Evolutionary conservation across 2,329 filamentous ascomycete genomes (phyloP).

Genomic region (Lizonia empirigonia): DNA sequence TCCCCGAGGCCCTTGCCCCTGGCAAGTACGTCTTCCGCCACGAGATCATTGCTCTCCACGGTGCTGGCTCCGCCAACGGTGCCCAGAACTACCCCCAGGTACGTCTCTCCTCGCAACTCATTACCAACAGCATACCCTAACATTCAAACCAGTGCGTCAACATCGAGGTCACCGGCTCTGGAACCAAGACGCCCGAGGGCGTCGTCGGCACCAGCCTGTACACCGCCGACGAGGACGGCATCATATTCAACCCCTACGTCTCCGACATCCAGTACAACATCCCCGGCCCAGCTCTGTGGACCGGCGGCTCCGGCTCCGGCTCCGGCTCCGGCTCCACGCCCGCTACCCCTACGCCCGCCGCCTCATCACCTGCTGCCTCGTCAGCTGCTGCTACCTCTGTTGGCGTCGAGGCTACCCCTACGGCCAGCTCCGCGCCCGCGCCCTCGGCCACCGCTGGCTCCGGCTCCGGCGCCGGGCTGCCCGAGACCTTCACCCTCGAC

Average conservation of each 20-base stretch:
- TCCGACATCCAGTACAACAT: constrained; percentile 46
- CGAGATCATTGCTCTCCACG: constrained; percentile 60
- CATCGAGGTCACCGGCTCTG: constrained; percentile 57
- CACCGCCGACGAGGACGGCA: constrained; percentile 48
- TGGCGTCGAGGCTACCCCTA: constrained; percentile 9
- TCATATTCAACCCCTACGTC: constrained; percentile 52
- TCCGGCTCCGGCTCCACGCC: constrained; percentile 18
- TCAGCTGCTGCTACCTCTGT: constrained; percentile 13
- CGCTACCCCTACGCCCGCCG: constrained; percentile 21
- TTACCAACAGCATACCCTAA: background rate
- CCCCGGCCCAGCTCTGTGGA: constrained; percentile 52
- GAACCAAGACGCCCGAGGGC: constrained; percentile 53
- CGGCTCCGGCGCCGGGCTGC: constrained; percentile 20
- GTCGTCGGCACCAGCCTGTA: constrained; percentile 59
- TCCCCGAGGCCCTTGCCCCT: constrained; percentile 52
- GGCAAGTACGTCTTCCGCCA: constrained; percentile 63
- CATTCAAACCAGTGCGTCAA: constrained; percentile 49
- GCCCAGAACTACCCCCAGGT: constrained; percentile 58
- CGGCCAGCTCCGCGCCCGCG: constrained; percentile 15
- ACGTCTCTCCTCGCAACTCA: constrained; percentile 41
- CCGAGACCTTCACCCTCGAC: constrained; percentile 42
- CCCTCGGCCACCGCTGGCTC: constrained; percentile 21
- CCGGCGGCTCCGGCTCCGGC: constrained; percentile 25
- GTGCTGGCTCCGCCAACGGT: constrained; percentile 51
- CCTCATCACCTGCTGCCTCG: constrained; percentile 5